Percentiles rank a stretch among this genome's conserved stretches.
phyloP scores from a whole-genome alignment of 2,329 filamentous ascomycete genomes.

The Xylaria sp. region DNA sequence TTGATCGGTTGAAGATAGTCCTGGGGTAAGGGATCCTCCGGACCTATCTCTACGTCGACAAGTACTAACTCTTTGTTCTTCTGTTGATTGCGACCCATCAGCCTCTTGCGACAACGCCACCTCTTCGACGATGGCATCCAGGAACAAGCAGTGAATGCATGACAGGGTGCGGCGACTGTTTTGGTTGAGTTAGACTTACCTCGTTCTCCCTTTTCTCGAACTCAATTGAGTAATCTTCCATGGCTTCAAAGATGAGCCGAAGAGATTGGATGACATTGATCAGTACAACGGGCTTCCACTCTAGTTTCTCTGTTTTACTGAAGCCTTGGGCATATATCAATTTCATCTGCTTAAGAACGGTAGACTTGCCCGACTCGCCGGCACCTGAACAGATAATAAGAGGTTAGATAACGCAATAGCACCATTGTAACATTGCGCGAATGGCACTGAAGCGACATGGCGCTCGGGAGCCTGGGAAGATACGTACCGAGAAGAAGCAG shows the following conservation, averaged over 20 bases:
- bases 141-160: neutral
- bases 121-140: neutral
- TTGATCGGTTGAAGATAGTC: conserved; percentile 86
- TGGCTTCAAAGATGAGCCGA: conserved; percentile 88
- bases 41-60: conserved; percentile 82
- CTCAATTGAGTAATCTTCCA: conserved; percentile 83
- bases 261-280: conserved; percentile 94
- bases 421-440: conserved; percentile 35
- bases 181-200: conserved; percentile 61
- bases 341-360: conserved; percentile 98
- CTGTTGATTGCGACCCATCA: conserved; percentile 57
- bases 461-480: conserved; percentile 25
- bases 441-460: conserved; percentile 24
- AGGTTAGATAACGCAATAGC: conserved; percentile 42
- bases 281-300: conserved; percentile 96
- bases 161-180: neutral
- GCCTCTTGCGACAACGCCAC: conserved; percentile 25
- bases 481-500: conserved; percentile 86
- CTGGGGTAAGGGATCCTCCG: conserved; percentile 81
- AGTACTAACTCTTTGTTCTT: conserved; percentile 81
- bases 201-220: conserved; percentile 84
- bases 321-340: conserved; percentile 96
- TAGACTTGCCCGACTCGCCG: conserved; percentile 95
- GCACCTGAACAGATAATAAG: conserved; percentile 70
- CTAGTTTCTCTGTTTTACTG: conserved; percentile 86